Evolutionary conservation across 306 rosid genomes (phyloP).

Genomic region (Trifolium fragiferum): DNA sequence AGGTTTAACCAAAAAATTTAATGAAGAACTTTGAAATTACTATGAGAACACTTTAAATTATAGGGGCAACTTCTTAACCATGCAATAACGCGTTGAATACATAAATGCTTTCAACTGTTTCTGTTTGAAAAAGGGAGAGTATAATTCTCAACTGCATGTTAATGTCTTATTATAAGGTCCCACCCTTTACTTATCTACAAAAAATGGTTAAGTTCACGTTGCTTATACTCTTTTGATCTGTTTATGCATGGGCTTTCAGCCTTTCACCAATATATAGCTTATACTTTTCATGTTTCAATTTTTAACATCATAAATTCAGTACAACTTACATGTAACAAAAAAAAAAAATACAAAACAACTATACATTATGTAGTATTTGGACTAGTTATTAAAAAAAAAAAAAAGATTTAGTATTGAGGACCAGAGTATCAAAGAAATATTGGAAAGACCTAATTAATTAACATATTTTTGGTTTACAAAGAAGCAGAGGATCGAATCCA

Average conservation of each 20-base stretch:
- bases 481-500: too few relatives aligned
- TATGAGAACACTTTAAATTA: slow-evolving; percentile 52
- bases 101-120: slow-evolving; percentile 65
- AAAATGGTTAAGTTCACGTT: slow-evolving; percentile 29
- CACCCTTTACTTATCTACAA: slow-evolving; percentile 12
- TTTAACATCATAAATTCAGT: too few relatives aligned
- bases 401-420: too few relatives aligned
- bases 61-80: slow-evolving; percentile 53
- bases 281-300: neutral
- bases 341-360: too few relatives aligned
- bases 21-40: slow-evolving; percentile 25
- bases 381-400: too few relatives aligned
- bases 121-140: slow-evolving; percentile 43
- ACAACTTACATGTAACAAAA: neutral
- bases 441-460: too few relatives aligned
- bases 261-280: neutral
- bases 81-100: slow-evolving; percentile 44
- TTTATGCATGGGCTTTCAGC: slow-evolving; percentile 27
- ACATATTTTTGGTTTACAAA: too few relatives aligned
- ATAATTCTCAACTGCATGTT: slow-evolving; percentile 16
- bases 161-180: slow-evolving; percentile 24
- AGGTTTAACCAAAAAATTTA: neutral
- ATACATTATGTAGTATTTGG: too few relatives aligned
- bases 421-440: too few relatives aligned
- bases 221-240: slow-evolving; percentile 23